phyloP scores from a whole-genome alignment of 139 green algal genomes.

The Bryopsis sp. region DNA sequence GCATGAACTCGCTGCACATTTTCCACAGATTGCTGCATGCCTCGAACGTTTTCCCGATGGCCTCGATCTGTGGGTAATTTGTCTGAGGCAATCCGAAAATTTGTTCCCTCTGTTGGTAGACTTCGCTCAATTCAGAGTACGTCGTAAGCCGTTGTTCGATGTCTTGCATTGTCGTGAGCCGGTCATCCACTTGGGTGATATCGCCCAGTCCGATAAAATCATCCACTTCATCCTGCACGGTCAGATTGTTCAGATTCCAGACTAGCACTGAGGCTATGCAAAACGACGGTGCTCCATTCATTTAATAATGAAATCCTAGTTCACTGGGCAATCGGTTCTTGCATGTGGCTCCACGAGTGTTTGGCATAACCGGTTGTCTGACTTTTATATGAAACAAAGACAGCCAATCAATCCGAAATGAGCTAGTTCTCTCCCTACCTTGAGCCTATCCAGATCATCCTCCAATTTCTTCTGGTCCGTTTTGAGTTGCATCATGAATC shows the following conservation, averaged over 20 bases:
- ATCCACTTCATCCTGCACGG: conserved; percentile 39
- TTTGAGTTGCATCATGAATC: conserved; percentile 37
- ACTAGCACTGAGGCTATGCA: too few relatives aligned
- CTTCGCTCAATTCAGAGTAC: conserved; percentile 35
- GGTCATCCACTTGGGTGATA: conserved; percentile 54
- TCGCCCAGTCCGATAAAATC: conserved; percentile 50
- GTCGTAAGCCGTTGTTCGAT: conserved; percentile 38
- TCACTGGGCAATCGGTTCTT: too few relatives aligned
- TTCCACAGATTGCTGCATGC: too few relatives aligned
- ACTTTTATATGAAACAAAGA: not conserved
- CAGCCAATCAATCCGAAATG: too few relatives aligned
- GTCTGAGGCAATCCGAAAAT: conserved; percentile 54
- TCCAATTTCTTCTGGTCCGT: conserved; percentile 23
- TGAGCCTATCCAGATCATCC: conserved; percentile 22
- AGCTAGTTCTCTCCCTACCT: too few relatives aligned
- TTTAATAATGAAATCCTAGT: too few relatives aligned
- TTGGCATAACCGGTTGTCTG: too few relatives aligned
- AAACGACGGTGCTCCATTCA: too few relatives aligned
- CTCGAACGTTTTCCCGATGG: conserved; percentile 36
- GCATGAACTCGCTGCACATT: too few relatives aligned
- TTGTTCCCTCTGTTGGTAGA: conserved; percentile 53
- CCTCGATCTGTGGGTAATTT: conserved; percentile 44
- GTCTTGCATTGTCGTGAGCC: conserved; percentile 42
- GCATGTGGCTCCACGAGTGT: too few relatives aligned
- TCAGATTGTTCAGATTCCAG: too few relatives aligned